A percentile compares a stretch with the other conserved stretches of the same genome.
Conservation (phyloP, 257 asterid species). For the Forsythia suspensa region DNA sequence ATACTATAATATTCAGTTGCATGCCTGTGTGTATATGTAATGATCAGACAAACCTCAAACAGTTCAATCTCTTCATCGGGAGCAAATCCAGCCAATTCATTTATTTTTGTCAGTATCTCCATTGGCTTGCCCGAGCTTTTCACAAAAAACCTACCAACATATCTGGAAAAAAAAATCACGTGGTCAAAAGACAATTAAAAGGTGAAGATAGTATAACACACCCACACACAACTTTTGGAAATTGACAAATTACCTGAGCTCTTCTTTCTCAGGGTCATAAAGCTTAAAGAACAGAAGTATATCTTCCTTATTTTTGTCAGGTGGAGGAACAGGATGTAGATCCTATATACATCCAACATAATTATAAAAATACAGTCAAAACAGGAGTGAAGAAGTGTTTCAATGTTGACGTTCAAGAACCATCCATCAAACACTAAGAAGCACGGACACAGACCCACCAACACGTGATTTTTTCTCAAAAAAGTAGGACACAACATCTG, state of each 20-base stretch:
- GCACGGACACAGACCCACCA: not conserved
- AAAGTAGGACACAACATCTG: not conserved
- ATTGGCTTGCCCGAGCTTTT: constrained; percentile 71
- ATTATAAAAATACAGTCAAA: constrained; percentile 15
- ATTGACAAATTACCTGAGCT: constrained; percentile 59
- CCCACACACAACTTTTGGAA: not conserved
- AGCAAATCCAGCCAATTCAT: constrained; percentile 89
- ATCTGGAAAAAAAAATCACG: constrained; percentile 46
- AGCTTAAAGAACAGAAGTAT: constrained; percentile 84
- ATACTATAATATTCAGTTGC: not conserved
- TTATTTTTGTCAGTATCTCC: constrained; percentile 65
- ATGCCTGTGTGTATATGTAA: not conserved
- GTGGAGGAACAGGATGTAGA: constrained; percentile 62
- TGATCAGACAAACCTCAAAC: constrained; percentile 68
- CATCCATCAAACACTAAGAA: constrained; percentile 1
- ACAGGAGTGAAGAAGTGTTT: constrained; percentile 8
- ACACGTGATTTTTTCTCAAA: not conserved
- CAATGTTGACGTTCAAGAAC: constrained; percentile 13
- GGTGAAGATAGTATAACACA: constrained; percentile 5
- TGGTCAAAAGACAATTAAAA: constrained; percentile 13
- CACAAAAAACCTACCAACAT: constrained; percentile 81
- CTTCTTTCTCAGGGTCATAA: constrained; percentile 91
- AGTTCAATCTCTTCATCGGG: constrained; percentile 90
- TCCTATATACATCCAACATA: constrained; percentile 51
- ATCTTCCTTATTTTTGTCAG: constrained; percentile 80